Evolutionary conservation across 2,329 filamentous ascomycete genomes (phyloP), one percentile per base, ranked within the genome.

Genomic region (Fusarium miscanthi): DNA sequence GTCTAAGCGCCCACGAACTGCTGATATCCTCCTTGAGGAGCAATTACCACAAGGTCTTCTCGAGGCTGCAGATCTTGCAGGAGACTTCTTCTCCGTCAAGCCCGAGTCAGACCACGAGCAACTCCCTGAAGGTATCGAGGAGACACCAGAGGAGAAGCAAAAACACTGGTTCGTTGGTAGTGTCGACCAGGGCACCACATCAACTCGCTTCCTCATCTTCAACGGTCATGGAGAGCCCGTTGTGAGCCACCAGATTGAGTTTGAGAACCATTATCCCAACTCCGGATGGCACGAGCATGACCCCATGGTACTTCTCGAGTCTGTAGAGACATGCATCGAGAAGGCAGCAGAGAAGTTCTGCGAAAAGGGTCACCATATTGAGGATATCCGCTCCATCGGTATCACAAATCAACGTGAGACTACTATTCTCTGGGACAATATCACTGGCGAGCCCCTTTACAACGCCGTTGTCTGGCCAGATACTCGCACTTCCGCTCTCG

Each of bases 241-340:
- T 48, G 94, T 93, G 41, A 91, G 90, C 75, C 94, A 97, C 80
- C 94, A 97, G 83, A 90, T 95, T 73, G 94, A 97, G 80, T 95
- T 97, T 78, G 89, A 90, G 73, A 95, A 97, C 80, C 89, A 92
- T 66, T 95, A 97, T 81, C 93, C 94, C 21, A 87, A 94, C 69
- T 92, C 94, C 73, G 95, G 95, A 81, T 97, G 93, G 94, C 93
- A 97, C 81, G 94, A 97, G 81, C 94, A 97, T 79, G 92, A 97
- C 77, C 93, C 94, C 8, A 83, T 89, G 56, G 93, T 94, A 78
- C 89, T 97, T 59, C 86, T 97, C 49, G 84, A 85, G 59, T 92
- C 93, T 2, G 93, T 95, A 37, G 89, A 94, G 78, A 87, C 87
- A 70, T 97, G 94, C 82, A 94, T 97, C 74, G 91, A 94, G 74